Percentiles rank a stretch among this genome's conserved stretches.
phyloP scores from a whole-genome alignment of 192 early-diverging fungal species.

The Funneliformis geosporum region DNA sequence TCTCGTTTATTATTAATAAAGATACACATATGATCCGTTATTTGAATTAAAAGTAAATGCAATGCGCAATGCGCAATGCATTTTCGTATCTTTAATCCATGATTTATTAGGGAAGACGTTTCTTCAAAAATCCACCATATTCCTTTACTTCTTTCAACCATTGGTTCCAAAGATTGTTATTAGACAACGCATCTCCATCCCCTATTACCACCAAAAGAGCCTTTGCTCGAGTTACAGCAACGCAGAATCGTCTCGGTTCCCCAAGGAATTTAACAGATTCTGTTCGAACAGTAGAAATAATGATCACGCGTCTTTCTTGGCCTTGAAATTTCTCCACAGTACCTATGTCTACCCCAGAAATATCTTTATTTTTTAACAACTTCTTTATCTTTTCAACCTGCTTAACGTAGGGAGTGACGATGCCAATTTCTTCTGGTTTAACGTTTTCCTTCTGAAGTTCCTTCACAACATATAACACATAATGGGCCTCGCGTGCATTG shows the following conservation, averaged over 20 bases:
- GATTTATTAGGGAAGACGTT: too few relatives aligned
- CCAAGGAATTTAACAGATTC: background rate
- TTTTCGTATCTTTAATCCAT: too few relatives aligned
- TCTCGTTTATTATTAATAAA: too few relatives aligned
- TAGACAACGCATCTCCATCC: background rate
- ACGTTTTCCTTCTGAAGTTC: background rate
- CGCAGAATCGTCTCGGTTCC: background rate
- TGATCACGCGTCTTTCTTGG: constrained; percentile 1
- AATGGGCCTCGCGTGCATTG: background rate
- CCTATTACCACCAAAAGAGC: background rate
- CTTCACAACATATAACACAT: background rate
- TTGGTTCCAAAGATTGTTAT: too few relatives aligned
- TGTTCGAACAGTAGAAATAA: background rate
- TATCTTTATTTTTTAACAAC: background rate
- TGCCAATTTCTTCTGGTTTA: background rate
- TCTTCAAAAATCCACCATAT: too few relatives aligned
- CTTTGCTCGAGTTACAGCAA: background rate
- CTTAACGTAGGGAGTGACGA: background rate
- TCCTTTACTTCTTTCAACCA: too few relatives aligned
- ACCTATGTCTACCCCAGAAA: background rate
- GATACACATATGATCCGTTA: too few relatives aligned
- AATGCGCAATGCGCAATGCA: too few relatives aligned
- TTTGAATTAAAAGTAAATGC: too few relatives aligned
- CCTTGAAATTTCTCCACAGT: background rate
- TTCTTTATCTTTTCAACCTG: background rate